Conservation (phyloP, 345 rosid species). For the Ailanthus altissimus region DNA sequence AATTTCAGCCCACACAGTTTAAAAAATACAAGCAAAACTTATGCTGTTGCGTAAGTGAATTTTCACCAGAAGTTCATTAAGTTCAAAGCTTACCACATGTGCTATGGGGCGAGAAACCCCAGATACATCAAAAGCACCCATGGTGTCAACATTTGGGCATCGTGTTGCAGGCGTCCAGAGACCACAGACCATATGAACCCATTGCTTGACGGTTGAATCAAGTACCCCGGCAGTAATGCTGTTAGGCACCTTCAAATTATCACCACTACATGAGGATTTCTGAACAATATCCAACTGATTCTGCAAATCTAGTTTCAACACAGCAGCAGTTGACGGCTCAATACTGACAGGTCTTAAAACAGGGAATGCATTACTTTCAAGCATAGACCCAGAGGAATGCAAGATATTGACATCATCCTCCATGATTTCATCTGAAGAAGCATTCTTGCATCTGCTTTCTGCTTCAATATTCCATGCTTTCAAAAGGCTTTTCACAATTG, state of each 20-base stretch:
- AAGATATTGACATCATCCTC: slow-evolving; percentile 22
- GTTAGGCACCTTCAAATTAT: slow-evolving; percentile 32
- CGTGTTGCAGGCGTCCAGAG: slow-evolving; percentile 59
- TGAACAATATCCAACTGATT: slow-evolving; percentile 20
- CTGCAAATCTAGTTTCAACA: slow-evolving; percentile 23
- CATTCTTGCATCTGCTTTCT: slow-evolving; percentile 25
- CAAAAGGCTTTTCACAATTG: slow-evolving; percentile 43
- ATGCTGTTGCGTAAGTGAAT: not conserved
- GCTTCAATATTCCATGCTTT: slow-evolving; percentile 43
- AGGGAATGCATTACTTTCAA: slow-evolving; percentile 19
- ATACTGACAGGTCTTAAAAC: slow-evolving; percentile 24
- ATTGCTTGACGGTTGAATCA: slow-evolving; percentile 50
- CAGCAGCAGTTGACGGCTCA: slow-evolving; percentile 29
- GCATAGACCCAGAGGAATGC: slow-evolving; percentile 21
- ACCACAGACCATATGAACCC: slow-evolving; percentile 64
- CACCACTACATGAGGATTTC: slow-evolving; percentile 13
- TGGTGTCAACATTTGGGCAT: slow-evolving; percentile 54
- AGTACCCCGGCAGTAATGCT: slow-evolving; percentile 41
- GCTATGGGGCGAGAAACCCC: slow-evolving; percentile 34
- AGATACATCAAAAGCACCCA: slow-evolving; percentile 59
- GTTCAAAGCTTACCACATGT: slow-evolving; percentile 32
- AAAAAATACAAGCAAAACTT: not conserved
- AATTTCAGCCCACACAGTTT: not conserved
- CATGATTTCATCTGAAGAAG: slow-evolving; percentile 24
- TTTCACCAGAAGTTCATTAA: slow-evolving; percentile 8